These are phyloP conservation scores for Podila epicladia DNA, from an alignment of 192 early-diverging fungal species.

Conservation along the genomic window DNA sequence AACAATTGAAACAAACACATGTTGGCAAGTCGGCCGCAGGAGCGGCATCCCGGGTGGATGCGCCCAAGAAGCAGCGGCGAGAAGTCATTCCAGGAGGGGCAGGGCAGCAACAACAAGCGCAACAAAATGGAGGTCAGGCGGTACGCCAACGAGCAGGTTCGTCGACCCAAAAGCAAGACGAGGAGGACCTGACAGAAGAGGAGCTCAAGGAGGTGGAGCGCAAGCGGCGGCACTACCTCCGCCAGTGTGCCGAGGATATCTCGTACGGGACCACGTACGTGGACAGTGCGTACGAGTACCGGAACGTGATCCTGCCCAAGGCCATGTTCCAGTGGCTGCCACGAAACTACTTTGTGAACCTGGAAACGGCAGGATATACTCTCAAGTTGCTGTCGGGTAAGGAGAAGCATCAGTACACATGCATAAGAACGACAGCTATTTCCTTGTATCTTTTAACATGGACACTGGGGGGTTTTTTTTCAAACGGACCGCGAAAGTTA, in stretches of 20 bases:
- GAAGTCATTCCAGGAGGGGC: no score
- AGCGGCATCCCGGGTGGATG: not conserved
- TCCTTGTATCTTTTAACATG: no score
- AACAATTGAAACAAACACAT: not conserved
- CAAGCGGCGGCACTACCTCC: not conserved
- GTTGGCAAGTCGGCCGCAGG: not conserved
- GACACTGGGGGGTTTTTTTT: no score
- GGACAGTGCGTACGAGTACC: conserved; percentile 32
- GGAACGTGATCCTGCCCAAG: conserved; percentile 38
- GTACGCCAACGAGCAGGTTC: conserved; percentile 1
- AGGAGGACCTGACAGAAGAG: not conserved
- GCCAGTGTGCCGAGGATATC: not conserved
- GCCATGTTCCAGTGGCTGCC: conserved; percentile 8
- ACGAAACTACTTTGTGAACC: not conserved
- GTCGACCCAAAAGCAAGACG: not conserved
- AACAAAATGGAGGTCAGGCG: not conserved
- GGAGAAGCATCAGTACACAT: not conserved
- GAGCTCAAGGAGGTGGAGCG: not conserved
- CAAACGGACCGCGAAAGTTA: not conserved
- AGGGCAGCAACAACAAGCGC: not conserved
- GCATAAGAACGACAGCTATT: no score
- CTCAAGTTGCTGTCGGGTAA: conserved; percentile 26
- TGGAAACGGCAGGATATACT: not conserved
- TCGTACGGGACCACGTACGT: conserved; percentile 18
- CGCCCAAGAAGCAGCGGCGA: no score